Percentiles rank a stretch among this genome's conserved stretches.
phyloP scores from a whole-genome alignment of 495 filamentous ascomycete species.

The Hapsidospora chrysogenum region DNA sequence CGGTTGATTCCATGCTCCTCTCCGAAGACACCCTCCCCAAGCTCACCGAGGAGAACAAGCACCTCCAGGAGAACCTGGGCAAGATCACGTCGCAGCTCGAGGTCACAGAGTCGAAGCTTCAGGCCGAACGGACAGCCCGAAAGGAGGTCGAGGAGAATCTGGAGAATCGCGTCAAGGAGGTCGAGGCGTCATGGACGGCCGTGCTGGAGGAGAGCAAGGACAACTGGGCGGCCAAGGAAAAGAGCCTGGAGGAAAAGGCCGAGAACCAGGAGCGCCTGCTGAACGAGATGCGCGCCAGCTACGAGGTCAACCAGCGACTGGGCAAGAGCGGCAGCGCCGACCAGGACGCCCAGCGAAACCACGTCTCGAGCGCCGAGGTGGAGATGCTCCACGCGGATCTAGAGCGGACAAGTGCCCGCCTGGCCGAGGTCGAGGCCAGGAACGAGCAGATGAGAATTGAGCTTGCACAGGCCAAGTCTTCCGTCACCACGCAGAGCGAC shows the following conservation, averaged over 20 bases:
- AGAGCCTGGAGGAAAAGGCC: constrained; percentile 76
- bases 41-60: constrained; percentile 70
- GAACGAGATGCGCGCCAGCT: constrained; percentile 90
- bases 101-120: constrained; percentile 57
- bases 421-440: constrained; percentile 83
- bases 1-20: constrained; percentile 78
- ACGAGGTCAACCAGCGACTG: constrained; percentile 86
- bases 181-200: constrained; percentile 78
- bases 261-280: constrained; percentile 86
- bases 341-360: constrained; percentile 27
- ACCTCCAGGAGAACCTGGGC: constrained; percentile 61
- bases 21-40: constrained; percentile 85
- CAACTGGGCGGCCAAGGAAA: constrained; percentile 94
- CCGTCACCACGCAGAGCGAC: constrained; percentile 40
- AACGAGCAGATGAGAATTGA: constrained; percentile 89
- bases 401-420: constrained; percentile 69
- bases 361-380: constrained; percentile 73
- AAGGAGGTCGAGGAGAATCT: constrained; percentile 60
- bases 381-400: constrained; percentile 85
- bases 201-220: constrained; percentile 90
- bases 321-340: constrained; percentile 52
- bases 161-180: constrained; percentile 64
- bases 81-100: constrained; percentile 87
- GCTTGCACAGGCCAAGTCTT: constrained; percentile 72
- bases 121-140: constrained; percentile 53